Percentiles rank a stretch among this genome's conserved stretches.
These are phyloP conservation scores for Dioszegia crocea DNA, from an alignment of 768 basidiomycete species.

Conservation along the genomic window DNA sequence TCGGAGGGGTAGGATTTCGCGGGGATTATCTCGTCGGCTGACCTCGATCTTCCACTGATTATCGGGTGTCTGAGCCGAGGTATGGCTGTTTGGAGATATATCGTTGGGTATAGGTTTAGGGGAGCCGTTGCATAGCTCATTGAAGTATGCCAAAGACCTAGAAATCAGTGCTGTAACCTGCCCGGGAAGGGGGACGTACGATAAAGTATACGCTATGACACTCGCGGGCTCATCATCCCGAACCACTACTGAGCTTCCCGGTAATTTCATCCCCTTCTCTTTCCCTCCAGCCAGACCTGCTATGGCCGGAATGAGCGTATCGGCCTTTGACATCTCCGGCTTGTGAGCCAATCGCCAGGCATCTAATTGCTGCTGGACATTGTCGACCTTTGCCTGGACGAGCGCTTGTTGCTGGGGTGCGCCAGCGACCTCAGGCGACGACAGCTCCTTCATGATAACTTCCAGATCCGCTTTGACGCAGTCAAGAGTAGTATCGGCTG, in stretches of 20 bases:
- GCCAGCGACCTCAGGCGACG: no score
- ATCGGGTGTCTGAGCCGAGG: not conserved
- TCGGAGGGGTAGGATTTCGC: conserved; percentile 34
- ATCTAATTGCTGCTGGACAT: not conserved
- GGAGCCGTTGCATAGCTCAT: conserved; percentile 17
- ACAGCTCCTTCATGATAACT: no score
- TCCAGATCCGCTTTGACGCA: no score
- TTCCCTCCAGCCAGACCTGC: not conserved
- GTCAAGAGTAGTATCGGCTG: not conserved
- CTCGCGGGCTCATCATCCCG: conserved; percentile 37
- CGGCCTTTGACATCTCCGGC: not conserved
- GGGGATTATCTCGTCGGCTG: conserved; percentile 31
- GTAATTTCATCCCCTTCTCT: conserved; percentile 8
- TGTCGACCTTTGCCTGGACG: no score
- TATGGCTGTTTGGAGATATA: no score
- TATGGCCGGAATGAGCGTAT: not conserved
- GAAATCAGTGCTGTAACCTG: not conserved
- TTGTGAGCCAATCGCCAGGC: not conserved
- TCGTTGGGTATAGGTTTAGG: conserved; percentile 2
- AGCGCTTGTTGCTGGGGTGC: no score
- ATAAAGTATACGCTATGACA: conserved; percentile 39
- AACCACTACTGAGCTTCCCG: conserved; percentile 34
- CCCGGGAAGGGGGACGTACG: conserved; percentile 18
- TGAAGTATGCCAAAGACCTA: conserved; percentile 33
- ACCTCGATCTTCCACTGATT: conserved; percentile 30